Base-by-base conservation (phyloP, 495 filamentous ascomycete species). In the Pyrenula massariospora region DNA sequence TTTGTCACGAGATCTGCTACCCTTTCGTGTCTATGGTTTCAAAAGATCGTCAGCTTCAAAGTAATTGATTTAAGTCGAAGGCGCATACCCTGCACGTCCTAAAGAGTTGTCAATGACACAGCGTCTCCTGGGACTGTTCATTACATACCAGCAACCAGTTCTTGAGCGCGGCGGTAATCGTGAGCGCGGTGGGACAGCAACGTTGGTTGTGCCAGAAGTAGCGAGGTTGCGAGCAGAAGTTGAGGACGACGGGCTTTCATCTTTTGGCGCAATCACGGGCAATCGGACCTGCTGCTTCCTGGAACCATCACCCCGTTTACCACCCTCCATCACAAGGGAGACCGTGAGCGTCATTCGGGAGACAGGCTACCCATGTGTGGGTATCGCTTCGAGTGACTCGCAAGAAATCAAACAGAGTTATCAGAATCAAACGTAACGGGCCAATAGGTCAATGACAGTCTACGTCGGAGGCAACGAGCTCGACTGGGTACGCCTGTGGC, bases 111-210 rank as follows among this genome's bases (percentile, higher is more conserved):
- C 23, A 21, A 61, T 47, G 25, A 56, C 55, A 60, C 58, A 53
- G 55, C 22, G 52, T 53, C 21, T 22, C 57, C 20, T 1, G 56
- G 55, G 57, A 50, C 57, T 25, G 53, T 22, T 23, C 23, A 31
- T 56, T 31, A 72, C 74, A 58, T 68, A 79, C 77, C 77, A 78
- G 58, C 77, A 80, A 57, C 77, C 77, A 20, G 75, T 78, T 25
- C 77, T 65, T 53, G 77, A 80, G 54, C 77, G 68, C 10, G 77
- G 75, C 24, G 76, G 77, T n/a, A 80, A 65, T 50, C 77, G 74
- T n/a, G 73, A 64, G 24, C 74, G 72, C 25, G 73, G 68, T 49
- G 71, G 67, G 25, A 67, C 64, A 48, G 66, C 64, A 47, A 75
- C 42, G 24, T 57, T 59, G n/a, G 51, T 57, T 3, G 58, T 52